Base-by-base conservation (phyloP, 257 asterid genomes). In the Haberlea rhodopensis region DNA sequence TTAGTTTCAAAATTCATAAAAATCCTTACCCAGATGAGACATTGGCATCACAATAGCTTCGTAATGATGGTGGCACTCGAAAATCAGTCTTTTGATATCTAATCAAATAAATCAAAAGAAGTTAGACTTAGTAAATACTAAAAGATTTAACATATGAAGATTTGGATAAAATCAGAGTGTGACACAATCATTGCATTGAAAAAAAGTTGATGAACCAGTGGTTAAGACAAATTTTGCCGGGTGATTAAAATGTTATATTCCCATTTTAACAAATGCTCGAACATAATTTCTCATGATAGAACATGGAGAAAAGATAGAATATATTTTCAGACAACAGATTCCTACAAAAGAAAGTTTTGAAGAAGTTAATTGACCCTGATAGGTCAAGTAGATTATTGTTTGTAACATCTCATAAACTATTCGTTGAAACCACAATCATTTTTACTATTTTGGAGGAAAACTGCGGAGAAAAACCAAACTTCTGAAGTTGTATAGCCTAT, bases 31-130 rank as follows among this genome's bases (percentile, higher is more conserved):
- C 79, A 27, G 88, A 76, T 65, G 62, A 68, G 13, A 54, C 60
- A 65, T 70, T 71, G 57, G 79, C 40, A 31, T 80, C 88, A 64
- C 78, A 77, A 68, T 79, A 85, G 74, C 79, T 71, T 57, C 94
- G 76, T 61, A 89, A 63, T n/a, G 89, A 57, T 60, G 86, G 91
- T 57, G 95, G 96, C 51, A 89, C 85, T 54, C 87, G 95, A 74
- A 85, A 89, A 71, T 89, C 91, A 43, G 78, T 87, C 82, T 83
- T 87, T 68, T 87, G 96, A 70, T 85, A 87, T 75, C 96, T 88
- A 69, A 25, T 63, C 67, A 66, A 66, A 32, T 20, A 76, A 60
- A 61, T 20, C 56, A 60, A 24, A 27, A 18, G 45, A 54, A 43
- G 34, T 48, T 6, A 75, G 71, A 54, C 57, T 43, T 62, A 8